Evolutionary conservation across 2,329 filamentous ascomycete genomes (phyloP).

Genomic region (Pyrenophora graminea): DNA sequence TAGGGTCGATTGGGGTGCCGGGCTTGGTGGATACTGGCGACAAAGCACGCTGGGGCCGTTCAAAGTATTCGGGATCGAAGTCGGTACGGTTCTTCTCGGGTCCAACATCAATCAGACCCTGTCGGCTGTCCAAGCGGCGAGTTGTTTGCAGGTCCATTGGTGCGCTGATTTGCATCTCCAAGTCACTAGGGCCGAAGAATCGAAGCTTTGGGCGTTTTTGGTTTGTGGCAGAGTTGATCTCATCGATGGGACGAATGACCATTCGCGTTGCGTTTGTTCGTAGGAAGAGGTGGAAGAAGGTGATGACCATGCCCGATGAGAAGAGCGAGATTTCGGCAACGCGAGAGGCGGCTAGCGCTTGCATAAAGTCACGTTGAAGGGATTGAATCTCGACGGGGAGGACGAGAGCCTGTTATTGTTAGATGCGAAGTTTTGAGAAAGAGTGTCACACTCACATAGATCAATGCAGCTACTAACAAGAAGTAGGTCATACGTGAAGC

Average conservation of each 20-base stretch:
- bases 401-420: constrained; percentile 53
- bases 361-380: constrained; percentile 49
- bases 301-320: constrained; percentile 67
- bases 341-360: constrained; percentile 60
- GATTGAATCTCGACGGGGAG: constrained; percentile 67
- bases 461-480: constrained; percentile 59
- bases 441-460: constrained; percentile 56
- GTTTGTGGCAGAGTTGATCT: constrained; percentile 46
- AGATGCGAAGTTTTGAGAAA: background rate
- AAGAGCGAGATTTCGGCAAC: constrained; percentile 69
- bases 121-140: constrained; percentile 39
- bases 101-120: constrained; percentile 44
- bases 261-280: constrained; percentile 65
- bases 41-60: constrained; percentile 35
- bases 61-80: constrained; percentile 42
- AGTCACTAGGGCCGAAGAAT: constrained; percentile 51
- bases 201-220: constrained; percentile 55
- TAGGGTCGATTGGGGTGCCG: constrained; percentile 36
- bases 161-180: constrained; percentile 49
- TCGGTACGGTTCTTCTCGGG: constrained; percentile 45
- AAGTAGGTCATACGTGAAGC: constrained; percentile 74
- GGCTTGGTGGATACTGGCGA: constrained; percentile 37
- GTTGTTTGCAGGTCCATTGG: constrained; percentile 42
- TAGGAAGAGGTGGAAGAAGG: constrained; percentile 69
- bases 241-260: constrained; percentile 57